Evolutionary conservation across 1,139 yeast species (phyloP).

Genomic region (Yamadazyma atmosphaerica): DNA sequence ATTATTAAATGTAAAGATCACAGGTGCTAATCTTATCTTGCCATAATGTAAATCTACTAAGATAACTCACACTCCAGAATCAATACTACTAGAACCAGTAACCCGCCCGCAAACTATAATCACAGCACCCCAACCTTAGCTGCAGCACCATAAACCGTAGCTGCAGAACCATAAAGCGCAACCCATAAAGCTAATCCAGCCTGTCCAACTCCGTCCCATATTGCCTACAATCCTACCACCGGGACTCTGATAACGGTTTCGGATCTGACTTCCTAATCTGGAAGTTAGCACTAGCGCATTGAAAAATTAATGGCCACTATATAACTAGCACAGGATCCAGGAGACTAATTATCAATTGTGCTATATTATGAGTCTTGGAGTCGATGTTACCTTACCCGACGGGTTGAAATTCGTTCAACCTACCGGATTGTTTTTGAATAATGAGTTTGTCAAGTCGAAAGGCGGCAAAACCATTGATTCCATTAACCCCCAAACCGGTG

Average conservation of each 20-base stretch:
- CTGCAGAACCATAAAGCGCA: no score
- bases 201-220: no score
- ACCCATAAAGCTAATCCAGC: no score
- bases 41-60: no score
- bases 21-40: no score
- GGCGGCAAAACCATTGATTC: constrained; percentile 64
- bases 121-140: no score
- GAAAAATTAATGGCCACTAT: no score
- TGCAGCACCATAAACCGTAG: no score
- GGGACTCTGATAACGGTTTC: neutral
- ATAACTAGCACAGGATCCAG: no score
- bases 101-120: neutral
- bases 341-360: neutral
- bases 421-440: constrained; percentile 79
- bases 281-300: neutral
- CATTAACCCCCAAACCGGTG: constrained; percentile 68
- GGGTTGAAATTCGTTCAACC: constrained; percentile 62
- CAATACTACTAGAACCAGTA: neutral
- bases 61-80: no score
- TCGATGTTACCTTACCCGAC: constrained; percentile 53
- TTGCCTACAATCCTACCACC: no score
- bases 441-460: constrained; percentile 66
- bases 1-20: no score
- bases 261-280: constrained; percentile 1
- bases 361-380: constrained; percentile 30